Conservation (phyloP, 257 asterid species). For the Plantago ovata region DNA sequence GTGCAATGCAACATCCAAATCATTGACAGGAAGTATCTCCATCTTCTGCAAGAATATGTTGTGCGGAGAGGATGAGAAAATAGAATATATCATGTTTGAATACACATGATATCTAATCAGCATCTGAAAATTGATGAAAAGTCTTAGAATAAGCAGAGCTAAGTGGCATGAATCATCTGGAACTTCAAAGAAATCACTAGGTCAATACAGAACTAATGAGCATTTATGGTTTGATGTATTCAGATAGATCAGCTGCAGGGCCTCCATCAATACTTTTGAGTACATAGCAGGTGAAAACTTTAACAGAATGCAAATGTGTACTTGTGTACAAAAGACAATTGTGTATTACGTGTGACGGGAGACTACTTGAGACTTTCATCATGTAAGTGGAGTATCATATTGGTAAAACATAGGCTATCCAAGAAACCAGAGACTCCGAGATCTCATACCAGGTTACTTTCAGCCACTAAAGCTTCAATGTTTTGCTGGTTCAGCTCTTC, state of each 20-base stretch:
- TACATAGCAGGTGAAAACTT: slow-evolving; percentile 11
- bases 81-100: too few species aligned
- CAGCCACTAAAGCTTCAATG: slow-evolving; percentile 98
- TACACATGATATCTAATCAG: too few species aligned
- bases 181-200: too few species aligned
- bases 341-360: slow-evolving; percentile 7
- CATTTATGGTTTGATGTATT: too few species aligned
- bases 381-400: slow-evolving; percentile 15
- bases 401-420: slow-evolving; percentile 15
- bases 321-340: slow-evolving; percentile 11
- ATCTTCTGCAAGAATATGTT: slow-evolving; percentile 55
- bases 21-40: slow-evolving; percentile 97
- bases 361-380: slow-evolving; percentile 18
- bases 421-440: slow-evolving; percentile 19
- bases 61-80: slow-evolving; percentile 11
- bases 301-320: slow-evolving; percentile 7
- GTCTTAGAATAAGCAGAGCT: too few species aligned
- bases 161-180: too few species aligned
- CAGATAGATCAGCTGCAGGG: slow-evolving; percentile 7
- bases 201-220: too few species aligned
- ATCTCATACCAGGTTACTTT: slow-evolving; percentile 80
- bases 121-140: too few species aligned
- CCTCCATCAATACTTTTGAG: neutral
- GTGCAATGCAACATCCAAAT: slow-evolving; percentile 92
- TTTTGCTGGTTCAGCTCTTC: slow-evolving; percentile 96